phyloP scores from a whole-genome alignment of 2,329 filamentous ascomycete genomes.

The Ophiocordyceps camponoti-leonardi region DNA sequence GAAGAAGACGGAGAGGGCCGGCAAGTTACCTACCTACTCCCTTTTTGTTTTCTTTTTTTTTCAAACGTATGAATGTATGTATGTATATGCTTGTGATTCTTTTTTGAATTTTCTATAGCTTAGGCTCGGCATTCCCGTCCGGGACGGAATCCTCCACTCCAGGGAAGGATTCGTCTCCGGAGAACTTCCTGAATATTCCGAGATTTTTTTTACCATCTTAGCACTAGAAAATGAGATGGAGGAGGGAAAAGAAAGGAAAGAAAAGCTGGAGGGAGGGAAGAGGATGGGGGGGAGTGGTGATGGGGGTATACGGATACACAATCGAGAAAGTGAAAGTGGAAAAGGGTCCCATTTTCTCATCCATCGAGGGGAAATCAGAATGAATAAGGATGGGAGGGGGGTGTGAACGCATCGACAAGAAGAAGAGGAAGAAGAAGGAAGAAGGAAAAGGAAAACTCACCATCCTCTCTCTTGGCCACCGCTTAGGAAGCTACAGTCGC shows the following conservation, averaged over 20 bases:
- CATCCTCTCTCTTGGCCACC: slow-evolving; percentile 78
- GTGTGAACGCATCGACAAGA: not conserved
- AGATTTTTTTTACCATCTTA: not conserved
- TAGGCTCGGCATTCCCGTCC: slow-evolving; percentile 11
- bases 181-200: slow-evolving; percentile 23
- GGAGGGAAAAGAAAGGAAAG: not conserved
- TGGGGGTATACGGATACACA: no score
- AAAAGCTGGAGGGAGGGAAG: slow-evolving; percentile 1
- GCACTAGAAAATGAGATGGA: not conserved
- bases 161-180: slow-evolving; percentile 38
- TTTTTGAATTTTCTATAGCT: slow-evolving; percentile 14
- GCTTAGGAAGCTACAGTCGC: slow-evolving; percentile 68
- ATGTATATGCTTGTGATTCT: no score
- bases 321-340: not conserved
- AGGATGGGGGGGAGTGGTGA: not conserved
- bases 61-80: no score
- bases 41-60: no score
- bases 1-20: no score
- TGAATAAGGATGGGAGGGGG: not conserved
- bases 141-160: slow-evolving; percentile 19
- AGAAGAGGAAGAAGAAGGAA: no score
- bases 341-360: not conserved
- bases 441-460: slow-evolving; percentile 27
- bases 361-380: not conserved
- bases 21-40: no score